A percentile compares a stretch with the other conserved stretches of the same genome.
phyloP scores from a whole-genome alignment of 331 rosid species.

The Pyracantha coccinea region DNA sequence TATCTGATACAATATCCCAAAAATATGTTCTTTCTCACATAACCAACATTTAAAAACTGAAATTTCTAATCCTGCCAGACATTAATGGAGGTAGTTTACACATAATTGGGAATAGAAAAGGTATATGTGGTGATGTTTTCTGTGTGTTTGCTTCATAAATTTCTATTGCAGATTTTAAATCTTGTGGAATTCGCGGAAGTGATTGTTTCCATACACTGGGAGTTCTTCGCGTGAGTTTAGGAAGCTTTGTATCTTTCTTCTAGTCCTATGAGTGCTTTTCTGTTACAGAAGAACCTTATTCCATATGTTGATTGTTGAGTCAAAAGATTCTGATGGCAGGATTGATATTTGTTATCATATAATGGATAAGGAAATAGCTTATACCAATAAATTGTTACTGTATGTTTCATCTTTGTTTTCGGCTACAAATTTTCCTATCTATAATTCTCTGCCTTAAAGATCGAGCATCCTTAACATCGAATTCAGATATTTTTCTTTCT shows the following conservation, averaged over 20 bases:
- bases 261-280: background rate
- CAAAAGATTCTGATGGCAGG: too few relatives aligned
- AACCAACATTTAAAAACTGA: too few relatives aligned
- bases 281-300: background rate
- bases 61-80: background rate
- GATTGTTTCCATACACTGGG: conserved; percentile 66
- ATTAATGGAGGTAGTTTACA: background rate
- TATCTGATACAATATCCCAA: too few relatives aligned
- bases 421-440: background rate
- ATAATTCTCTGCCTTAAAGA: background rate
- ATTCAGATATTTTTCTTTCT: conserved; percentile 71
- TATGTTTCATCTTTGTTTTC: background rate
- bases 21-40: too few relatives aligned
- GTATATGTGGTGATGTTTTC: background rate
- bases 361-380: too few relatives aligned
- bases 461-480: conserved; percentile 37
- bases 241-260: conserved; percentile 69
- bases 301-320: background rate
- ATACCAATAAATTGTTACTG: too few relatives aligned
- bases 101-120: background rate
- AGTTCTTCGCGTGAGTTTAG: conserved; percentile 85
- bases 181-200: conserved; percentile 58
- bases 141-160: background rate
- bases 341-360: too few relatives aligned
- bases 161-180: conserved; percentile 49